Percentiles rank a stretch among this genome's conserved stretches.
Evolutionary conservation across 2,329 filamentous ascomycete species (phyloP).

Genomic region (Blastomyces silverae): DNA sequence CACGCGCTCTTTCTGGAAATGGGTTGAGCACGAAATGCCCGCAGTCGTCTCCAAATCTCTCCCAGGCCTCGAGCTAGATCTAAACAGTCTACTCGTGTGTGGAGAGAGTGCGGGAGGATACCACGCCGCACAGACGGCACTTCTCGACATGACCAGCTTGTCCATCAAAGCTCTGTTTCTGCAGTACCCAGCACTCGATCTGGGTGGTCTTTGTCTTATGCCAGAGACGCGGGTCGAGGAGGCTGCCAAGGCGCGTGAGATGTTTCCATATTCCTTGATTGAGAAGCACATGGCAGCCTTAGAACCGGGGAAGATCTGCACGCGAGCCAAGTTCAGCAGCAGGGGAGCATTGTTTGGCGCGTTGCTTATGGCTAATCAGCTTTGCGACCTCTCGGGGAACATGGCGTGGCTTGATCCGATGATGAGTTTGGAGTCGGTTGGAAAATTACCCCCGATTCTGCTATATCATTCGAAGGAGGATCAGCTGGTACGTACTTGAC

Average conservation of each 20-base stretch:
- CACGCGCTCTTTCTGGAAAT: conserved; percentile 18
- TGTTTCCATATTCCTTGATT: conserved; percentile 5
- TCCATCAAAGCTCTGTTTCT: background rate
- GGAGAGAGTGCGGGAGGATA: conserved; percentile 3
- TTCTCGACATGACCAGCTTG: conserved; percentile 5
- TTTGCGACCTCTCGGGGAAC: background rate
- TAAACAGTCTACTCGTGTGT: conserved; percentile 1
- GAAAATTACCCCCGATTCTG: background rate
- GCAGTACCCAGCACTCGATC: background rate
- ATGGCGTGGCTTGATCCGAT: conserved; percentile 1
- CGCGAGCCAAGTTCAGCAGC: background rate
- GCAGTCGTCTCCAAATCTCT: background rate
- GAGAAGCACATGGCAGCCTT: conserved; percentile 3
- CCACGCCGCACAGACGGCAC: background rate
- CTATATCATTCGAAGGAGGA: conserved; percentile 7
- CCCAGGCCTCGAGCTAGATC: background rate
- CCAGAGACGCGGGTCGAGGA: conserved; percentile 1
- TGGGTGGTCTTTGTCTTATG: background rate
- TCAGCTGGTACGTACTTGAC: background rate
- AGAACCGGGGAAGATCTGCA: background rate
- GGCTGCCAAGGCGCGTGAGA: background rate
- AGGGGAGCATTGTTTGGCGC: background rate
- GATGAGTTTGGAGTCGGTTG: background rate
- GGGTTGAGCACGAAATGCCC: conserved; percentile 5
- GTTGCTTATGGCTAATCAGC: background rate